Evolutionary conservation across 1,139 yeast species (phyloP).

Genomic region (Candida dubliniensis): DNA sequence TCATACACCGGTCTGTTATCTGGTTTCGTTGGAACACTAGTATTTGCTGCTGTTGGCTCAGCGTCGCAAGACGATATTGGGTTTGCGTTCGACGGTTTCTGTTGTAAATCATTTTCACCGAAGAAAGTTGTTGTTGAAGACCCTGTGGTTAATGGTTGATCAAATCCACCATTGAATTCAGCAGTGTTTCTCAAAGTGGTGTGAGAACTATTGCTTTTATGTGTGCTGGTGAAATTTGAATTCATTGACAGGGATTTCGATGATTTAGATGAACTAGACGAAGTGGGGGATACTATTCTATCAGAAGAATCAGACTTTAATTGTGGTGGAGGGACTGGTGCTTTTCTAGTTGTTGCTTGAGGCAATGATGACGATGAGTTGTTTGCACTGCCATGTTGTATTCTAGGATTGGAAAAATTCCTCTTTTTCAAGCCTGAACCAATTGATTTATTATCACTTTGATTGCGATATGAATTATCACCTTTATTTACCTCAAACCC

Average conservation of each 20-base stretch:
- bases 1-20: no score
- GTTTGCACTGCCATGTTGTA: not conserved
- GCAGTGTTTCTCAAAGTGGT: conserved; percentile 8
- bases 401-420: not conserved
- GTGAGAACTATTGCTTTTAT: conserved; percentile 9
- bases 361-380: not conserved
- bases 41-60: not conserved
- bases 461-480: conserved; percentile 2
- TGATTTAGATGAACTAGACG: conserved; percentile 8
- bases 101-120: not conserved
- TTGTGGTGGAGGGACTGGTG: not conserved
- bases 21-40: no score
- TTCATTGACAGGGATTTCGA: conserved; percentile 10
- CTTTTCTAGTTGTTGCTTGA: not conserved
- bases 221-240: conserved; percentile 8
- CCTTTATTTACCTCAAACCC: conserved; percentile 56
- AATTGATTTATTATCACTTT: conserved; percentile 1
- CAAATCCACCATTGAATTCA: conserved; percentile 5
- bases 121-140: conserved; percentile 5
- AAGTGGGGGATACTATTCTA: not conserved
- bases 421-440: not conserved
- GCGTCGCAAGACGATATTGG: not conserved
- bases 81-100: not conserved
- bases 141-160: conserved; percentile 4
- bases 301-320: not conserved